Evolutionary conservation across 2,329 filamentous ascomycete species (phyloP), one percentile per base, ranked within the genome.

Genomic region (Drechslerella stenobrocha): DNA sequence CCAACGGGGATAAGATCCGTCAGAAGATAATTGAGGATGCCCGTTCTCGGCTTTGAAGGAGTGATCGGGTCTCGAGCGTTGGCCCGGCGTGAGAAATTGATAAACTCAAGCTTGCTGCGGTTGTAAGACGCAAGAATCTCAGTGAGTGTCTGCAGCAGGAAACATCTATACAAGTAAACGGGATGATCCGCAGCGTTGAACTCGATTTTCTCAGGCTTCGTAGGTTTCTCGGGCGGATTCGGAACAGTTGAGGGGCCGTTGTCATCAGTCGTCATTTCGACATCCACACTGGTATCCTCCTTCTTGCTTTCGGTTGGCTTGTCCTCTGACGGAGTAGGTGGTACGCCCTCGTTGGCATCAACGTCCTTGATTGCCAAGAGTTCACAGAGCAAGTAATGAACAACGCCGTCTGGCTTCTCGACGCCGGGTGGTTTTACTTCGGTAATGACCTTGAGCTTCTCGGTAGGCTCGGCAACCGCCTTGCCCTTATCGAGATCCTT

Each of bases 121-220:
- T 90, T 96, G 78, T 97, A 98, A 74, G 88, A 95, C 60, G 88
- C 86, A 11, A 98, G 80, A 11, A 98, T 83, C 76, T 99, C 93
- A 0, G 90, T 87, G 35, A 99, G 80, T 74, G 91, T 96, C 75
- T 93, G 90, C 28, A 99, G 82, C 52, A 99, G 79, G 79, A 97
- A 96, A 78, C 92, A 96, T 47, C 93, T 85, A 75, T 97, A 98
- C 53, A 97, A 87, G 77, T 95, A 98, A 66, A 96, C 96, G 0
- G 91, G 90, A 75, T 98, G 90, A 30, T 96, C 88, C 51, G 96
- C 90, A 0, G 89, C 81, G 77, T 95, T 96, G 81, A 97, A 97
- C 0, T 84, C 79, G 0, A 83, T 80, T 77, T 95, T 95, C 8
- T 84, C 77, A 2, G 78, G 61, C 74, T 90, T 89, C 76, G 87